Conservation (phyloP, 768 basidiomycete species). For the Agaricus subrufescens region DNA sequence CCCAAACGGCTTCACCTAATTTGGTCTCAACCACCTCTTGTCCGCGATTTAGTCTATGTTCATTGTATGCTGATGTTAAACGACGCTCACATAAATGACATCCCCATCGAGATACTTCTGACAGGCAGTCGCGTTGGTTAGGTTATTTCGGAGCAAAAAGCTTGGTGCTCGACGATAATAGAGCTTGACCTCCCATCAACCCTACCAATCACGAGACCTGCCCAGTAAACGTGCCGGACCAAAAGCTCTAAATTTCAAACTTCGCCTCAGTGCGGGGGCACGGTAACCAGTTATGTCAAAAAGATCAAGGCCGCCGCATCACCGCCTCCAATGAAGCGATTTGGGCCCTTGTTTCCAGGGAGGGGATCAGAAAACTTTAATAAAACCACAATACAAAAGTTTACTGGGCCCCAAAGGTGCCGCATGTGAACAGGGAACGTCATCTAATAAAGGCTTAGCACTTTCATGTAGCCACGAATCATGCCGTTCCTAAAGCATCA, state of each 20-base stretch:
- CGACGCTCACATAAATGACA: not conserved
- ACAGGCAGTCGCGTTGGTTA: not conserved
- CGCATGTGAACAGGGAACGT: no score
- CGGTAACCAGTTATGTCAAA: not conserved
- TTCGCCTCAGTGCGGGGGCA: no score
- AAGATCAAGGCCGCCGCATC: not conserved
- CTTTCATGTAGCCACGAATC: no score
- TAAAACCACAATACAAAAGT: not conserved
- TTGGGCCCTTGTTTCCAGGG: slow-evolving; percentile 7
- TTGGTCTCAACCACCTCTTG: not conserved
- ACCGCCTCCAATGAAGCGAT: not conserved
- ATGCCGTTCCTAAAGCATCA: not conserved
- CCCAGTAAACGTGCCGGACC: not conserved
- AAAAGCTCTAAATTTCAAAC: not conserved
- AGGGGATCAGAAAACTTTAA: not conserved
- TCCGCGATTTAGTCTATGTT: not conserved
- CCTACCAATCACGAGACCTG: not conserved
- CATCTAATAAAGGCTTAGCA: no score
- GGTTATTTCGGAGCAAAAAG: no score
- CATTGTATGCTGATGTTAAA: not conserved
- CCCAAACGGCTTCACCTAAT: slow-evolving; percentile 3
- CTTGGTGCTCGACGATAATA: no score
- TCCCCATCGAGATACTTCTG: not conserved
- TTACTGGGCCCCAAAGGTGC: no score
- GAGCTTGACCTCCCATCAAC: not conserved